Base-by-base conservation (phyloP, 2,329 filamentous ascomycete species). In the Stagonosporopsis vannaccii region DNA sequence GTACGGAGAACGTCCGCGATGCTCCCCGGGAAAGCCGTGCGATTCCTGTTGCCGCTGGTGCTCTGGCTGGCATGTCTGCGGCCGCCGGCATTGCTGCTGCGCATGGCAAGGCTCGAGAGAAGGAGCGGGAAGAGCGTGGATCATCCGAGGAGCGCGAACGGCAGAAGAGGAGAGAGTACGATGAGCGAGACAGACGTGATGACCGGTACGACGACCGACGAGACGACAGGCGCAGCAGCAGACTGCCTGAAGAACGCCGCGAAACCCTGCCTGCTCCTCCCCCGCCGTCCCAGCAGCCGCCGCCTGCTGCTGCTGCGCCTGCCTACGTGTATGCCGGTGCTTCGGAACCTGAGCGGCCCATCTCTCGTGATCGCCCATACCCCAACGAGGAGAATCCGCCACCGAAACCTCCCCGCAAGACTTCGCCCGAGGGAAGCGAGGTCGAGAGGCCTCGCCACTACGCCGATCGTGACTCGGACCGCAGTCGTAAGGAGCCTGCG, bases 401-500 rank as follows among this genome's bases (percentile, higher is more conserved):
- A 12, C 63, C 65, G 13, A 65, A 67, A 35, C 59, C 66, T 35
- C 49, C 61, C 49, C 67, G 69, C 13, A 71, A 70, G 48, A 53
- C 60, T 4, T 73, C 73, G 1, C 70, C 72, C 1, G 75, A 76
- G 32, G 73, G 65, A 13, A 74, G 73, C 42, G 68, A 66, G 12
- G 71, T 74, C 23, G 72, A 74, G 39, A 68, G 72, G 44, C 69
- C 71, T 25, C 69, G 74, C 20, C 72, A 76, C 51, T 76, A 77
- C 37, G 73, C 74, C 23, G 71, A 76, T 9, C 66, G 69, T 19
- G 74, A 75, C 23, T 50, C 58, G 17, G 72, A 77, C 17, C 72
- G 70, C 45, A 37, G 42, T 19, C 68, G 67, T 17, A 72, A 67
- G 37, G 75, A 77, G 3, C 51, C 65, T 26, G 63, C 60, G 28